These are phyloP conservation scores for Nadsonia starkeyi-henricii DNA, from an alignment of 1,139 yeast species.

Conservation along the genomic window DNA sequence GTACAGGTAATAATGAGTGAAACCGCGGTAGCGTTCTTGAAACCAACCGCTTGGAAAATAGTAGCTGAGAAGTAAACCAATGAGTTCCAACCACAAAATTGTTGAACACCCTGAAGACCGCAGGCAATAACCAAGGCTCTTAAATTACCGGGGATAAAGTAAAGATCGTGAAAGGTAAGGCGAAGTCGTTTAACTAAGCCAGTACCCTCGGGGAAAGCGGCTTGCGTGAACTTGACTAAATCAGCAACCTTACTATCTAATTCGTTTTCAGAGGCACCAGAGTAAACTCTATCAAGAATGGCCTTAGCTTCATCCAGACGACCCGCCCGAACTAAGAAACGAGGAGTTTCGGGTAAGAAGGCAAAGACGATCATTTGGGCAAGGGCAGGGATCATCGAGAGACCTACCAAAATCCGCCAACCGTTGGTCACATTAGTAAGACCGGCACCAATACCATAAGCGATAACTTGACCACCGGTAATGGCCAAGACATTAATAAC, in stretches of 20 bases:
- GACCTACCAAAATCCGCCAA: constrained; percentile 86
- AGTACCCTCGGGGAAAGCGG: constrained; percentile 11
- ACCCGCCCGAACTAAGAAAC: constrained; percentile 67
- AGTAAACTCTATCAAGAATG: constrained; percentile 40
- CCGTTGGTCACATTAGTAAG: constrained; percentile 60
- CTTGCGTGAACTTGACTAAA: constrained; percentile 14
- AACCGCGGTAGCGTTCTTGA: constrained; percentile 78
- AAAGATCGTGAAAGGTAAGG: constrained; percentile 44
- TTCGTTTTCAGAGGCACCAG: constrained; percentile 17
- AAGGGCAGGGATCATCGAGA: constrained; percentile 78
- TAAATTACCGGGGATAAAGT: constrained; percentile 59
- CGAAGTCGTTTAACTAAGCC: constrained; percentile 7
- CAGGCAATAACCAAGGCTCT: constrained; percentile 82
- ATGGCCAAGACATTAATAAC: constrained; percentile 52
- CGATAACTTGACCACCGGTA: constrained; percentile 85
- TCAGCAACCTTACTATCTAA: constrained; percentile 16
- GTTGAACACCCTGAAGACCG: constrained; percentile 90
- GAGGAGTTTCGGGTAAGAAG: constrained; percentile 91
- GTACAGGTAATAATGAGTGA: constrained; percentile 87
- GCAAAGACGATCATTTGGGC: constrained; percentile 61
- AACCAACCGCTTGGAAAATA: constrained; percentile 79
- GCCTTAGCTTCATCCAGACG: constrained; percentile 47
- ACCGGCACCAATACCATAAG: constrained; percentile 90
- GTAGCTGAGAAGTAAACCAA: constrained; percentile 89
- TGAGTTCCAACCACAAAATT: constrained; percentile 90